phyloP scores from a whole-genome alignment of 2,329 filamentous ascomycete genomes.

The Herpotrichia juniperi region DNA sequence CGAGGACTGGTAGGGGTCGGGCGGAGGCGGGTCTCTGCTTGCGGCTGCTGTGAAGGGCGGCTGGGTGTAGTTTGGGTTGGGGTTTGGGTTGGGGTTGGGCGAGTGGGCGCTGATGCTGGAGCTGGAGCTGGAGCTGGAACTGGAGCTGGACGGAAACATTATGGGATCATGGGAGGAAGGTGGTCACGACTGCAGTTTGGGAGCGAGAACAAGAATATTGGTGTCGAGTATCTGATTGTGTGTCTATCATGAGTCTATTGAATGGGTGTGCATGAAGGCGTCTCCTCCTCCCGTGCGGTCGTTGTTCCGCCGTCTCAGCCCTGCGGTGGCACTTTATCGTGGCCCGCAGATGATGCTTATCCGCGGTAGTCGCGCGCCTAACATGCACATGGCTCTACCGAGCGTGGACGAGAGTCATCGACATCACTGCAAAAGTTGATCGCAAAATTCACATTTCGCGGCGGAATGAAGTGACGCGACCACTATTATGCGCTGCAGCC shows the following conservation, averaged over 20 bases:
- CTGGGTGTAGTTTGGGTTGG: constrained; percentile 6
- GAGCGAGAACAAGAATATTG: background rate
- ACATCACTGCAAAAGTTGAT: background rate
- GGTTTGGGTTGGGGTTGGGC: constrained; percentile 1
- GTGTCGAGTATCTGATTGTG: background rate
- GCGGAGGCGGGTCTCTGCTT: constrained; percentile 1
- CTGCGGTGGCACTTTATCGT: background rate
- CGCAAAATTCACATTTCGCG: background rate
- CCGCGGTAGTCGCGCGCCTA: background rate
- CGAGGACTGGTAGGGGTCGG: constrained; percentile 3
- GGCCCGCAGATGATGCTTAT: background rate
- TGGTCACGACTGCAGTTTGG: background rate
- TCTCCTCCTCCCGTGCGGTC: background rate
- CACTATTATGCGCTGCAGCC: constrained; percentile 39
- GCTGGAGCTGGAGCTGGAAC: constrained; percentile 13
- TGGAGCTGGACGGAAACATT: constrained; percentile 28
- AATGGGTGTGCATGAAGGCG: background rate
- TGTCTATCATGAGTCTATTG: background rate
- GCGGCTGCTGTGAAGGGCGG: constrained; percentile 1
- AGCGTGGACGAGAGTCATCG: background rate
- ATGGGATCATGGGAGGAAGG: constrained; percentile 10
- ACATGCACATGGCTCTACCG: background rate
- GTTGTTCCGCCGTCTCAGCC: background rate
- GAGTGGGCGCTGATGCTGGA: no score
- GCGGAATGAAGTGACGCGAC: constrained; percentile 34